These are phyloP conservation scores for Cercophora sp. DNA, from an alignment of 495 filamentous ascomycete genomes.

Conservation along the genomic window DNA sequence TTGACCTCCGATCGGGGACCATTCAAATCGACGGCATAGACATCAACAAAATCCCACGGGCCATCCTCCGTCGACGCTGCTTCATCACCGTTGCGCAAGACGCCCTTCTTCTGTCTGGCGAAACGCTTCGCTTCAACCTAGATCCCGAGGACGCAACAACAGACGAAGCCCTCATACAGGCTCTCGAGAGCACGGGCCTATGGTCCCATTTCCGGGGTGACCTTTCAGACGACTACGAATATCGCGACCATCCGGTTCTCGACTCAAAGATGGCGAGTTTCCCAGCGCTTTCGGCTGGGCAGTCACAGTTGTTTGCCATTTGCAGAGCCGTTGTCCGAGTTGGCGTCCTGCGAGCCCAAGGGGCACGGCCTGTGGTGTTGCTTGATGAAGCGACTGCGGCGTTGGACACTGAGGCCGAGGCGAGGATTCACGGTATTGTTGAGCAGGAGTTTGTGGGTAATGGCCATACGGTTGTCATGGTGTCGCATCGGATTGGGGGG, in stretches of 20 bases:
- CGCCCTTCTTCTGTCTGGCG: slow-evolving; percentile 32
- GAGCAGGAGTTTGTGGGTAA: slow-evolving; percentile 47
- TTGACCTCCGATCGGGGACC: slow-evolving; percentile 27
- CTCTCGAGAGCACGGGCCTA: slow-evolving; percentile 16
- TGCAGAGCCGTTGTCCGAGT: slow-evolving; percentile 22
- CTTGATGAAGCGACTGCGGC: slow-evolving; percentile 83
- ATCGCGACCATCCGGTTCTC: slow-evolving; percentile 7
- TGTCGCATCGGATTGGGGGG: slow-evolving; percentile 60
- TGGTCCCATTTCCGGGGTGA: slow-evolving; percentile 11
- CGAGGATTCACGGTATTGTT: slow-evolving; percentile 67
- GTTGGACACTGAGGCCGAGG: slow-evolving; percentile 73
- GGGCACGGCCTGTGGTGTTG: slow-evolving; percentile 55
- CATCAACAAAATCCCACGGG: slow-evolving; percentile 22
- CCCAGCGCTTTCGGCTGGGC: slow-evolving; percentile 27
- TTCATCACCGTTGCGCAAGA: slow-evolving; percentile 46
- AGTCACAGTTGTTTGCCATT: slow-evolving; percentile 27
- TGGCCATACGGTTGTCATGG: slow-evolving; percentile 55
- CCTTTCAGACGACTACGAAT: not conserved
- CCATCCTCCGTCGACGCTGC: slow-evolving; percentile 24
- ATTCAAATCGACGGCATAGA: slow-evolving; percentile 36
- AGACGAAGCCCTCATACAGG: slow-evolving; percentile 1
- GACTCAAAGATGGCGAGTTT: slow-evolving; percentile 18
- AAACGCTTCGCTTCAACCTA: slow-evolving; percentile 24
- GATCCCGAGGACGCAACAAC: slow-evolving; percentile 10
- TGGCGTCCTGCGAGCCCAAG: slow-evolving; percentile 1